Evolutionary conservation across 768 basidiomycete species (phyloP).

Genomic region (Russula brevipes): DNA sequence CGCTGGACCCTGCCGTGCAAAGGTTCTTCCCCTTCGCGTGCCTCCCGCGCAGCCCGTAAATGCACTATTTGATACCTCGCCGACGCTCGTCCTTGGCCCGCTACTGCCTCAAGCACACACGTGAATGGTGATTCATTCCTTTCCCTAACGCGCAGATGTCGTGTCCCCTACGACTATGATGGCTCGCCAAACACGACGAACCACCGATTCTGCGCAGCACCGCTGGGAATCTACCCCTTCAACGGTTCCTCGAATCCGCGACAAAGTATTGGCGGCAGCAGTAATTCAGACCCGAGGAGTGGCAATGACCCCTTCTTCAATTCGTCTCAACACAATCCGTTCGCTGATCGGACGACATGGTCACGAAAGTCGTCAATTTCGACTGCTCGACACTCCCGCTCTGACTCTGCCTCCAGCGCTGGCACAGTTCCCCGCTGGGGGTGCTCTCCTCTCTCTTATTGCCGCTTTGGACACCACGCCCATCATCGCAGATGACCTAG

Average conservation of each 20-base stretch:
- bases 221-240: constrained; percentile 23
- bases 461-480: constrained; percentile 17
- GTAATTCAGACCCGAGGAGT: constrained; percentile 1
- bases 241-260: constrained; percentile 8
- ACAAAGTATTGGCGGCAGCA: not conserved
- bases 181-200: constrained; percentile 20
- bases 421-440: constrained; percentile 4
- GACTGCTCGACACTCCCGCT: constrained; percentile 10
- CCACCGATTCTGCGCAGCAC: constrained; percentile 18
- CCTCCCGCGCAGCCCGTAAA: too few relatives aligned
- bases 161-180: constrained; percentile 21
- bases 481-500: not conserved
- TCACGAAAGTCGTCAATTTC: constrained; percentile 22
- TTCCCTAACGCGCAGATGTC: constrained; percentile 9
- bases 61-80: too few relatives aligned
- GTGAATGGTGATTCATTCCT: constrained; percentile 22
- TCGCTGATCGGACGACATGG: constrained; percentile 16
- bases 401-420: constrained; percentile 12
- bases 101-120: too few relatives aligned
- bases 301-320: constrained; percentile 23
- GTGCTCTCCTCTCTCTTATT: constrained; percentile 21
- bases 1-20: too few relatives aligned
- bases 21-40: too few relatives aligned
- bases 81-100: too few relatives aligned
- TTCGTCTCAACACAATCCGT: constrained; percentile 21